Evolutionary conservation across 139 green algal genomes (phyloP), one percentile per base, ranked within the genome.

Genomic region (Zygnema circumcarinatum): DNA sequence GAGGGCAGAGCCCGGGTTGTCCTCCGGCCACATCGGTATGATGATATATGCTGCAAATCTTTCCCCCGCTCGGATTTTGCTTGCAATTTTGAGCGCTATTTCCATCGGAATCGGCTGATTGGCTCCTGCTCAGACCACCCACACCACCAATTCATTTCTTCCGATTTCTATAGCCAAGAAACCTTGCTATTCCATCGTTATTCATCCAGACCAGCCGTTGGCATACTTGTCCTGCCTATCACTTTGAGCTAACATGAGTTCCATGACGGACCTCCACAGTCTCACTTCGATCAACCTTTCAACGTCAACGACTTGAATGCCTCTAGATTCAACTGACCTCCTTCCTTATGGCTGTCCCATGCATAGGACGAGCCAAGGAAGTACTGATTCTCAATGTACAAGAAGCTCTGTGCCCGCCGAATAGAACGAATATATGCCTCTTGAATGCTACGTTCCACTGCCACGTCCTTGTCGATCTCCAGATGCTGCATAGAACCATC

Each of bases 301-400:
- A n/a, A n/a, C n/a, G n/a, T n/a, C n/a, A n/a, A n/a, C n/a, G n/a
- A n/a, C n/a, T n/a, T n/a, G n/a, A n/a, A n/a, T n/a, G n/a, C n/a
- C n/a, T n/a, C n/a, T n/a, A n/a, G n/a, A n/a, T n/a, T n/a, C 47
- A 62, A 62, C 47, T 62, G 47, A 62, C 47, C 47, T 62, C 7
- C 16, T 29, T 39, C 47, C n/a, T 76, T 52, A 68, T 86, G 79
- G 56, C 25, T 39, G 0, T 78, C 40, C 92, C 93, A 95, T 25
- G 88, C 79, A 41, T 94, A 93, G 1, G 84, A 88, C 79, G 84
- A 91, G 67, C 93, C 93, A 42, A 95, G 79, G 81, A 95, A 95
- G 88, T 95, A 95, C 89, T 94, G 93, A 84, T 94, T 95, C 83
- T 95, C 93, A 31, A 95, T 91, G 90, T 95, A 94, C n/a, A 95